Evolutionary conservation across 306 rosid species (phyloP).

Genomic region (Echinosophora koreensis): DNA sequence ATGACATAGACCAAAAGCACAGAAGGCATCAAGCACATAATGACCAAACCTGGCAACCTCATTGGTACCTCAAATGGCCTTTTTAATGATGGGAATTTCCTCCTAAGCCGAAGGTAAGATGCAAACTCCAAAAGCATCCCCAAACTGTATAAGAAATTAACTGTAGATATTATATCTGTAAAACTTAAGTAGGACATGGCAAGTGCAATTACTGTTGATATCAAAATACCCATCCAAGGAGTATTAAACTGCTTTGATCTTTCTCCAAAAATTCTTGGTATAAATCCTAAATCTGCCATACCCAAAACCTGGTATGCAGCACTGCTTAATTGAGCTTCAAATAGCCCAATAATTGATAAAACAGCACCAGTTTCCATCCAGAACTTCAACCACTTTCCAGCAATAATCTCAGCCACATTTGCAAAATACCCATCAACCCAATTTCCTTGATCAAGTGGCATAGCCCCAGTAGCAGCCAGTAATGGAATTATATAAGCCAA

Average conservation of each 20-base stretch:
- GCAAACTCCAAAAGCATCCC: slow-evolving; percentile 72
- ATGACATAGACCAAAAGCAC: slow-evolving; percentile 55
- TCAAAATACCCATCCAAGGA: slow-evolving; percentile 55
- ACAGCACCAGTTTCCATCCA: too few relatives aligned
- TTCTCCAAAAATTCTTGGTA: slow-evolving; percentile 50
- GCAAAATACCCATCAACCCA: too few relatives aligned
- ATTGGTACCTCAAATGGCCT: slow-evolving; percentile 63
- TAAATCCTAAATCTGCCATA: too few relatives aligned
- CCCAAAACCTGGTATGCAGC: too few relatives aligned
- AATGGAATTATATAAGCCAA: too few relatives aligned
- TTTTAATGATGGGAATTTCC: slow-evolving; percentile 49
- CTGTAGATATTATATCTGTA: slow-evolving; percentile 55
- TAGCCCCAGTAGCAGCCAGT: too few relatives aligned
- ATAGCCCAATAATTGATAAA: too few relatives aligned
- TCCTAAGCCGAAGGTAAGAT: slow-evolving; percentile 62
- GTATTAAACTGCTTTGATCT: slow-evolving; percentile 66
- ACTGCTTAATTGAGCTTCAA: too few relatives aligned
- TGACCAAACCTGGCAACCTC: slow-evolving; percentile 47
- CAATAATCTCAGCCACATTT: too few relatives aligned
- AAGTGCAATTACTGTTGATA: too few relatives aligned
- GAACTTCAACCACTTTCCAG: too few relatives aligned
- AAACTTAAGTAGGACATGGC: slow-evolving; percentile 52
- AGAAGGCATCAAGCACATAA: slow-evolving; percentile 68
- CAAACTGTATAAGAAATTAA: slow-evolving; percentile 69
- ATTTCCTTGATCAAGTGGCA: too few relatives aligned